Evolutionary conservation across 306 rosid species (phyloP).

Genomic region (Castanopsis chinensis): DNA sequence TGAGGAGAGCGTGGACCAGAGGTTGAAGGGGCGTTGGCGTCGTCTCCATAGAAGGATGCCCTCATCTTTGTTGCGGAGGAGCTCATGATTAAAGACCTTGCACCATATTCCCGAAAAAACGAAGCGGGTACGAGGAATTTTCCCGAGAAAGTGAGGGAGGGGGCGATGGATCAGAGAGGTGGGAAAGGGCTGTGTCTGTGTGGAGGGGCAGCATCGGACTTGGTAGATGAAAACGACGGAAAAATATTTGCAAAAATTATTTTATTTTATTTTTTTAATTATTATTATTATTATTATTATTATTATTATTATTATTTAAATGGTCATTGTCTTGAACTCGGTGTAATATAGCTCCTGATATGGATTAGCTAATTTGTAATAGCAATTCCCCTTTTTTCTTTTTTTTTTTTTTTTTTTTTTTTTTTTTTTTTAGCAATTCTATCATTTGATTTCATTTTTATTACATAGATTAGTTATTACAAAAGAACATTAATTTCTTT

Average conservation of each 20-base stretch:
- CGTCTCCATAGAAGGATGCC: constrained; percentile 38
- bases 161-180: neutral
- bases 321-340: no score
- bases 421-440: no score
- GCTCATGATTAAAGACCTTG: constrained; percentile 28
- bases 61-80: constrained; percentile 34
- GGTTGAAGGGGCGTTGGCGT: constrained; percentile 38
- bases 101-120: constrained; percentile 12
- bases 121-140: neutral
- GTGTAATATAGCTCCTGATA: no score
- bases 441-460: no score
- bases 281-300: no score
- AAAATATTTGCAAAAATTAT: no score
- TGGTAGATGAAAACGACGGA: neutral
- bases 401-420: no score
- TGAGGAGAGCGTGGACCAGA: constrained; percentile 21
- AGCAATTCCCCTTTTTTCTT: no score
- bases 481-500: accelerated
- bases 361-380: no score
- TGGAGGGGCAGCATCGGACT: neutral
- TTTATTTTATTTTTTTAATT: no score
- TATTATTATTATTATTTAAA: no score
- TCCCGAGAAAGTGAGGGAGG: neutral
- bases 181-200: neutral
- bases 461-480: no score